phyloP scores from a whole-genome alignment of 2,329 filamentous ascomycete genomes.

The Sclerotinia sclerotiorum region DNA sequence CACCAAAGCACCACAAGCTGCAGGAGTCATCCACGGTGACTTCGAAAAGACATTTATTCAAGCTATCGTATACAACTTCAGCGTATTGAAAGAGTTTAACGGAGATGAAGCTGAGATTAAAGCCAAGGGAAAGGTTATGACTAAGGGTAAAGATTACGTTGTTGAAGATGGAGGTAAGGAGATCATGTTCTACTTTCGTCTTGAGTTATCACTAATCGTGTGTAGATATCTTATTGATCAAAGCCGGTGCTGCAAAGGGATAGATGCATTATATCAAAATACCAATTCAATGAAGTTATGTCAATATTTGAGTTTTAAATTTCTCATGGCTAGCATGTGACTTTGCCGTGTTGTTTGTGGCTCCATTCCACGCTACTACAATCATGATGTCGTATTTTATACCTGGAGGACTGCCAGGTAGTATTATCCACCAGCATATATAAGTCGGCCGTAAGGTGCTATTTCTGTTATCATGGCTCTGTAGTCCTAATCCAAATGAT shows the following conservation, averaged over 20 bases:
- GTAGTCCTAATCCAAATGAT: too few species aligned
- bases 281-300: constrained; percentile 18
- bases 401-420: neutral
- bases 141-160: constrained; percentile 97
- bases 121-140: constrained; percentile 94
- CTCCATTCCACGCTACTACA: neutral
- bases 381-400: neutral
- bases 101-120: constrained; percentile 88
- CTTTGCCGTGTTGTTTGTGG: neutral
- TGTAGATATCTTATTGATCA: constrained; percentile 37
- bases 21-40: constrained; percentile 96
- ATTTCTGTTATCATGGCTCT: too few species aligned
- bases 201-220: neutral
- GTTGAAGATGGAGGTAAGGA: constrained; percentile 68
- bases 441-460: too few species aligned
- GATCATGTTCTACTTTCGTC: constrained; percentile 42
- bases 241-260: constrained; percentile 40
- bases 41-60: constrained; percentile 99
- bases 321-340: neutral
- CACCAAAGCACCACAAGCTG: constrained; percentile 95
- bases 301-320: neutral
- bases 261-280: constrained; percentile 30
- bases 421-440: neutral
- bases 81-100: constrained; percentile 68
- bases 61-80: constrained; percentile 89